A percentile compares a stretch with the other conserved stretches of the same genome.
phyloP scores from a whole-genome alignment of 768 basidiomycete genomes.

The Zangia roseola region DNA sequence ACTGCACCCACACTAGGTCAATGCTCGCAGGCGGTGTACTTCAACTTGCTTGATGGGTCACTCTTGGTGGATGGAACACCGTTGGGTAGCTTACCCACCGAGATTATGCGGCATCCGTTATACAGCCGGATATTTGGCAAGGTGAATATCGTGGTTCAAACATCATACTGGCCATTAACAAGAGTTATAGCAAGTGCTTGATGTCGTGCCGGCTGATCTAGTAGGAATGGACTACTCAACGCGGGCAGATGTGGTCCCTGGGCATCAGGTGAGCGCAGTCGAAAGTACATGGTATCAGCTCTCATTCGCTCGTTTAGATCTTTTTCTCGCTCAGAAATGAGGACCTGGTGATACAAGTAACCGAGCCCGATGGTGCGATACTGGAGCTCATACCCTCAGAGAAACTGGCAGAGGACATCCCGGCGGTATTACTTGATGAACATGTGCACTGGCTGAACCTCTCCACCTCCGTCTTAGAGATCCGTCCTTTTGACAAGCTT shows the following conservation, averaged over 20 bases:
- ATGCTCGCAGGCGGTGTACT: constrained; percentile 21
- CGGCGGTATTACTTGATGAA: constrained; percentile 17
- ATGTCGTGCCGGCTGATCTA: constrained; percentile 24
- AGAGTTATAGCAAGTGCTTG: constrained; percentile 17
- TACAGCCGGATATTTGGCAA: constrained; percentile 23
- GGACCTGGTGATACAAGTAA: constrained; percentile 16
- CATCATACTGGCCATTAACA: neutral
- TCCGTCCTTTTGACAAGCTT: constrained; percentile 23
- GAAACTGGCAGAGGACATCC: constrained; percentile 26
- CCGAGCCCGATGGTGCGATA: neutral
- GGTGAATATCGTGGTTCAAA: constrained; percentile 3
- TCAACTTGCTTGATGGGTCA: constrained; percentile 25
- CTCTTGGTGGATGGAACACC: constrained; percentile 30
- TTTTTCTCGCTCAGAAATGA: constrained; percentile 19
- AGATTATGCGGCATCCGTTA: constrained; percentile 16
- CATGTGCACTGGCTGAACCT: constrained; percentile 35
- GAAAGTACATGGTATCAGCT: neutral
- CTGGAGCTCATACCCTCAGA: constrained; percentile 26
- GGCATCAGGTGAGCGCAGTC: constrained; percentile 16
- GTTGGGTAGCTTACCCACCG: constrained; percentile 21
- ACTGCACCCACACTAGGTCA: constrained; percentile 10
- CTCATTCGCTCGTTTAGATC: constrained; percentile 11
- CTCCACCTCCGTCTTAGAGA: constrained; percentile 20
- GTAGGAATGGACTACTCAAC: constrained; percentile 28
- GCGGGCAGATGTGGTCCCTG: constrained; percentile 5